phyloP scores from a whole-genome alignment of 106 monocot genomes.

The Dendrobium catenatum region DNA sequence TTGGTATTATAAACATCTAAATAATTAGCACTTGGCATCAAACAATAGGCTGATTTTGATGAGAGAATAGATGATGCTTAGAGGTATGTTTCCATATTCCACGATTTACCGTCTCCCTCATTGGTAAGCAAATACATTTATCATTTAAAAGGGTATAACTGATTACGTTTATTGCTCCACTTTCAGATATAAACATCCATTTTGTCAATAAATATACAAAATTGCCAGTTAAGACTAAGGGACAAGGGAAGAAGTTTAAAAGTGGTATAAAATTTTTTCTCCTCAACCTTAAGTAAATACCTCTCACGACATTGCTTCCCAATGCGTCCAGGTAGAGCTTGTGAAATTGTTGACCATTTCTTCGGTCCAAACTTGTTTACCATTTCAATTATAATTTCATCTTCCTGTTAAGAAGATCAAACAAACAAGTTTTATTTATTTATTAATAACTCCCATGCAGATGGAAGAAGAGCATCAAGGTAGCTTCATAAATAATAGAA shows the following conservation, averaged over 20 bases:
- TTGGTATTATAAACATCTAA: neutral
- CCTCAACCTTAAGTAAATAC: neutral
- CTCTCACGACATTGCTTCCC: conserved; percentile 67
- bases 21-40: neutral
- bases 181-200: neutral
- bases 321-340: conserved; percentile 85
- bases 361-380: conserved; percentile 69
- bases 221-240: neutral
- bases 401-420: conserved; percentile 52
- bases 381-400: conserved; percentile 82
- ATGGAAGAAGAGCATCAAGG: conserved; percentile 3
- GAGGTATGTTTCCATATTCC: neutral
- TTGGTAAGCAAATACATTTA: neutral
- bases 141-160: neutral
- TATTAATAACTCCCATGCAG: neutral
- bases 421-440: neutral
- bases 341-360: conserved; percentile 92
- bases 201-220: neutral
- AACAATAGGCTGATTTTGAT: neutral
- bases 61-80: neutral
- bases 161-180: neutral
- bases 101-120: neutral
- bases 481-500: neutral
- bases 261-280: neutral
- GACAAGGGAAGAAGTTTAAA: neutral